Percentiles rank a stretch among this genome's conserved stretches.
phyloP scores from a whole-genome alignment of 306 rosid genomes.

The Trifolium subterraneum region DNA sequence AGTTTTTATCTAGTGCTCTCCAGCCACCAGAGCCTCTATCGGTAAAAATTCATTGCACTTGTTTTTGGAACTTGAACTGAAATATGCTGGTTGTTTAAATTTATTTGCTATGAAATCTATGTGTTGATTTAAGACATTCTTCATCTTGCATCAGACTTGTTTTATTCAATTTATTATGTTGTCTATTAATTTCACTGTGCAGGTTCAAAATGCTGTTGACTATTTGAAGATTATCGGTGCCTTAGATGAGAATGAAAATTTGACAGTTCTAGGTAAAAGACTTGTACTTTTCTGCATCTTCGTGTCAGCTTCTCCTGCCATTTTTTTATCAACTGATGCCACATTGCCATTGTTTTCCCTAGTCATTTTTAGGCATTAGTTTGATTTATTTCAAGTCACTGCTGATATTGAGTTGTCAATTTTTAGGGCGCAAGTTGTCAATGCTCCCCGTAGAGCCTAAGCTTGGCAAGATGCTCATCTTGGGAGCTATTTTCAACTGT shows the following conservation, averaged over 20 bases:
- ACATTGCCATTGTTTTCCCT: slow-evolving; percentile 25
- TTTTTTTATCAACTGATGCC: slow-evolving; percentile 5
- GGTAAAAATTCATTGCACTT: slow-evolving; percentile 57
- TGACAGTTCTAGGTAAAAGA: slow-evolving; percentile 81
- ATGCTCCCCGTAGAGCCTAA: slow-evolving; percentile 98
- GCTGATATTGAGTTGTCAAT: slow-evolving; percentile 39
- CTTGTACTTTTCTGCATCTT: slow-evolving; percentile 27
- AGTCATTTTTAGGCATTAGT: slow-evolving; percentile 7
- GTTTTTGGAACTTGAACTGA: slow-evolving; percentile 37
- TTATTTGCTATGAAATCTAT: slow-evolving; percentile 17
- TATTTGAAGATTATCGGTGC: slow-evolving; percentile 89
- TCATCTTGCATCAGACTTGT: slow-evolving; percentile 21
- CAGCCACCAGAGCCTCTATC: slow-evolving; percentile 90
- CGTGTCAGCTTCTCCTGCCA: slow-evolving; percentile 35
- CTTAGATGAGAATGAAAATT: slow-evolving; percentile 83
- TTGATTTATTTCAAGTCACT: slow-evolving; percentile 13
- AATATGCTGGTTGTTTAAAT: slow-evolving; percentile 32
- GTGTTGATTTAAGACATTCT: slow-evolving; percentile 25
- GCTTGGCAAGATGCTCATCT: slow-evolving; percentile 96
- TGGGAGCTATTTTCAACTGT: slow-evolving; percentile 89
- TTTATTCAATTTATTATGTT: slow-evolving; percentile 36
- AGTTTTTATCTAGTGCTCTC: slow-evolving; percentile 91
- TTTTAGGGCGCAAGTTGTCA: slow-evolving; percentile 85
- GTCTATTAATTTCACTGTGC: slow-evolving; percentile 35
- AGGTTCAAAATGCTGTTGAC: slow-evolving; percentile 98